phyloP scores from a whole-genome alignment of 768 basidiomycete genomes.

The Leccinum aurantiacum region DNA sequence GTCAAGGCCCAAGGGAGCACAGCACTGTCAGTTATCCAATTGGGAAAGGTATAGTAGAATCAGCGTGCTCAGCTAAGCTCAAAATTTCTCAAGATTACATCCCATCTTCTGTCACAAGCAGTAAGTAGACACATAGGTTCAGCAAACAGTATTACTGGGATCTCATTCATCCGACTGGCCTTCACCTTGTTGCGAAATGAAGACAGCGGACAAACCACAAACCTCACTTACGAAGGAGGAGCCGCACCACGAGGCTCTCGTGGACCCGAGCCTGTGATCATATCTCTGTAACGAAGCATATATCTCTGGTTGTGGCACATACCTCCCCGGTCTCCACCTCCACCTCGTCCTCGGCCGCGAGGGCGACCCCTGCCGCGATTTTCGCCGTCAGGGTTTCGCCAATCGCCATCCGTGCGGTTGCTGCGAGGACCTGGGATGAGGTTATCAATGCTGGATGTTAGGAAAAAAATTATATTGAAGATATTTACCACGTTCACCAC shows the following conservation, averaged over 20 bases:
- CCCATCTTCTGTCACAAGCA: neutral
- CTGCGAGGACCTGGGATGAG: slow-evolving; percentile 15
- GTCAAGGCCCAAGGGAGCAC: neutral
- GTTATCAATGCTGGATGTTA: slow-evolving; percentile 1
- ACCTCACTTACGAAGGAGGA: slow-evolving; percentile 18
- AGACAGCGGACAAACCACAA: neutral
- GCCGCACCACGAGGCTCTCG: slow-evolving; percentile 23
- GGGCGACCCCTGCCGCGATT: slow-evolving; percentile 42
- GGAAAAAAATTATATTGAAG: neutral
- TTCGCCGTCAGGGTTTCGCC: slow-evolving; percentile 46
- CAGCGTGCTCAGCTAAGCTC: neutral
- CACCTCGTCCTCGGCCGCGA: slow-evolving; percentile 44
- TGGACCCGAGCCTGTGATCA: slow-evolving; percentile 18
- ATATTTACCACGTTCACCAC: slow-evolving; percentile 27
- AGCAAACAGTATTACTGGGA: neutral
- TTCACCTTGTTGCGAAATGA: neutral
- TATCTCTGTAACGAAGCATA: neutral
- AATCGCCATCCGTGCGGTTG: slow-evolving; percentile 40
- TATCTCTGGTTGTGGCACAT: slow-evolving; percentile 13
- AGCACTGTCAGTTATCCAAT: neutral
- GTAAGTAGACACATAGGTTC: slow-evolving; percentile 9
- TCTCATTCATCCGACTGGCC: neutral
- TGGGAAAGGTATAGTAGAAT: neutral
- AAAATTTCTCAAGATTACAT: slow-evolving; percentile 2
- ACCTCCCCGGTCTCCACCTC: slow-evolving; percentile 44